Evolutionary conservation across 768 basidiomycete genomes (phyloP).

Genomic region (Gloeostereum incarnatum): DNA sequence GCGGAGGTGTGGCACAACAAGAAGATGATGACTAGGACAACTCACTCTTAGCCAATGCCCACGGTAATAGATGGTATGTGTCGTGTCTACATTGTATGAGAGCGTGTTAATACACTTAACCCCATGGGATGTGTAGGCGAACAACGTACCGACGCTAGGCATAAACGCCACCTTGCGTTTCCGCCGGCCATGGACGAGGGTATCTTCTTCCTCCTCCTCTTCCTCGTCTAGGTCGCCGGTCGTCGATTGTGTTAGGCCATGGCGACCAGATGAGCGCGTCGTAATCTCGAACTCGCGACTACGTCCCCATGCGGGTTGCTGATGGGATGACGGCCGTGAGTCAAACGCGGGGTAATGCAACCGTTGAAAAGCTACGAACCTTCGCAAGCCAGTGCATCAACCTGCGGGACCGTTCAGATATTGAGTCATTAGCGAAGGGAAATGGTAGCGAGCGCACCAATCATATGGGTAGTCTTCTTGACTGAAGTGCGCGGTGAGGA

Average conservation of each 20-base stretch:
- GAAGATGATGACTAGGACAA: too few relatives aligned
- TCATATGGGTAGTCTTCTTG: conserved; percentile 86
- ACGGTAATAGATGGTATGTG: conserved; percentile 83
- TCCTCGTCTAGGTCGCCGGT: conserved; percentile 76
- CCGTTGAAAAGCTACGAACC: conserved; percentile 24
- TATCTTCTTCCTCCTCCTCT: conserved; percentile 52
- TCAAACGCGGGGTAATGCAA: conserved; percentile 10
- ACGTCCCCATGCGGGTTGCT: conserved; percentile 90
- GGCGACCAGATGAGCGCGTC: conserved; percentile 61
- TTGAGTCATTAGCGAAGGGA: conserved; percentile 8
- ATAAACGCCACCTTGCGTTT: conserved; percentile 80
- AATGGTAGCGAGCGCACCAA: conserved; percentile 37
- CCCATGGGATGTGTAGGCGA: conserved; percentile 7
- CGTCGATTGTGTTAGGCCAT: conserved; percentile 55
- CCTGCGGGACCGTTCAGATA: conserved; percentile 29
- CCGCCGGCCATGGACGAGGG: conserved; percentile 55
- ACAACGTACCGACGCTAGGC: conserved; percentile 64
- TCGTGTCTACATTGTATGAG: conserved; percentile 46
- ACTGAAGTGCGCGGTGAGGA: conserved; percentile 82
- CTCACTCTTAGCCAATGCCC: conserved; percentile 81
- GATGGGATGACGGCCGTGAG: conserved; percentile 10
- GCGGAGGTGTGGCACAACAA: too few relatives aligned
- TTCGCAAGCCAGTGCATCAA: conserved; percentile 87
- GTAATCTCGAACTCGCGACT: conserved; percentile 88
- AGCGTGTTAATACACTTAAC: conserved; percentile 2